These are phyloP conservation scores for Pseudogymnoascus sp. DNA, from an alignment of 2,329 filamentous ascomycete genomes.

Conservation along the genomic window DNA sequence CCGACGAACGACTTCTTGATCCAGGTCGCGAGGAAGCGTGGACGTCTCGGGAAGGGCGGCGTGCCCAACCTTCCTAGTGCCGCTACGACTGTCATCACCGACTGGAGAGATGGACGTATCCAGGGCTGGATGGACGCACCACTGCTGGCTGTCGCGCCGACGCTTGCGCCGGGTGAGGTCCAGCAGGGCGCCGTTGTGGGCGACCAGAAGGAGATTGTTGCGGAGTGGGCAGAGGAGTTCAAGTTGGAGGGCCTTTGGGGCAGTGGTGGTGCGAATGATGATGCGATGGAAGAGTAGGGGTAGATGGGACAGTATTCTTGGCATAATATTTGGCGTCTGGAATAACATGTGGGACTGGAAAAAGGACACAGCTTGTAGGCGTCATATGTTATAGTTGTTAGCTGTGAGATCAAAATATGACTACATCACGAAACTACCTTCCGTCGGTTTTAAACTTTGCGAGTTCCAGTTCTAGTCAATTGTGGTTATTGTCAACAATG, in stretches of 20 bases:
- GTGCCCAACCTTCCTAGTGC: slow-evolving; percentile 82
- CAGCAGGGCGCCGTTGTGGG: slow-evolving; percentile 40
- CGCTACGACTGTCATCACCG: slow-evolving; percentile 88
- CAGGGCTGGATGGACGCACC: slow-evolving; percentile 85
- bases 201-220: slow-evolving; percentile 80
- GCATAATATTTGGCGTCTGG: slow-evolving; percentile 7
- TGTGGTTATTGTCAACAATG: background rate
- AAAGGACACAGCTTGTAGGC: slow-evolving; percentile 6
- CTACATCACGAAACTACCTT: slow-evolving; percentile 1
- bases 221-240: slow-evolving; percentile 90
- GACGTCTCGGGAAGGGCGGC: slow-evolving; percentile 78
- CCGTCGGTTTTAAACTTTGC: background rate
- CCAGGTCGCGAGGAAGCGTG: slow-evolving; percentile 89
- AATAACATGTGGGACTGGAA: slow-evolving; percentile 8
- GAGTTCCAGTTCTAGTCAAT: background rate
- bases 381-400: slow-evolving; percentile 8
- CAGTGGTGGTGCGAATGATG: slow-evolving; percentile 17
- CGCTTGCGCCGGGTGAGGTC: slow-evolving; percentile 28
- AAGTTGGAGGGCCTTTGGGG: slow-evolving; percentile 90
- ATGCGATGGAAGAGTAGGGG: slow-evolving; percentile 24
- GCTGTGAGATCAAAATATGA: slow-evolving; percentile 7
- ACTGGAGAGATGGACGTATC: slow-evolving; percentile 92
- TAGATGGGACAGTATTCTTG: slow-evolving; percentile 6
- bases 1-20: slow-evolving; percentile 83
- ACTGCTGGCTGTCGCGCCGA: slow-evolving; percentile 44